Conservation (phyloP, 2,329 filamentous ascomycete species). For the Orbilia blumenaviensis region DNA sequence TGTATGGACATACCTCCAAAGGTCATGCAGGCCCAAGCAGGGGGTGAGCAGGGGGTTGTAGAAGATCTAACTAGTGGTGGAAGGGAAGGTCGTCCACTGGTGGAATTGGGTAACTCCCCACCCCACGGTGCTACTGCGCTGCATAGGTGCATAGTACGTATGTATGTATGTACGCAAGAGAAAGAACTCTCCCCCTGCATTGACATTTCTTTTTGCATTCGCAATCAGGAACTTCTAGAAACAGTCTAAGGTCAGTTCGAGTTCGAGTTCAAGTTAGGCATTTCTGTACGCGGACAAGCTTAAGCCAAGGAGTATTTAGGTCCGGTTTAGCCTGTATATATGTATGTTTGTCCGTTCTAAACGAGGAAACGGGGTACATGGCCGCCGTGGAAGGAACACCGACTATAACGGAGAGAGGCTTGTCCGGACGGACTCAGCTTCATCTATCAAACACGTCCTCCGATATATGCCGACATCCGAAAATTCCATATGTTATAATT, state of each 20-base stretch:
- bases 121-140: too few relatives aligned
- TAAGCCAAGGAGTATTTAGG: too few relatives aligned
- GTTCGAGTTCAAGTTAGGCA: too few relatives aligned
- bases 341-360: slow-evolving; percentile 10
- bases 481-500: too few relatives aligned
- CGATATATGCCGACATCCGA: neutral
- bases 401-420: too few relatives aligned
- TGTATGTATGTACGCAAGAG: too few relatives aligned
- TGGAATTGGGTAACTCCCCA: slow-evolving; percentile 2
- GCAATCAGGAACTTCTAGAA: slow-evolving; percentile 21
- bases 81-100: slow-evolving; percentile 19
- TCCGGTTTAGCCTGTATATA: slow-evolving; percentile 9
- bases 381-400: neutral
- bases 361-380: slow-evolving; percentile 25
- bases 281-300: too few relatives aligned
- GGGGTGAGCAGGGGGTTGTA: too few relatives aligned
- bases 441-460: neutral
- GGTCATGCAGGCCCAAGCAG: neutral
- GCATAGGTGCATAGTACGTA: too few relatives aligned
- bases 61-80: too few relatives aligned
- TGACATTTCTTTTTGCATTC: too few relatives aligned
- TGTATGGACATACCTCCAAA: neutral
- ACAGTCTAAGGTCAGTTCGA: neutral
- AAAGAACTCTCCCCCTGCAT: slow-evolving; percentile 1
- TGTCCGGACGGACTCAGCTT: slow-evolving; percentile 15